A percentile compares a stretch with the other conserved stretches of the same genome.
These are phyloP conservation scores for Pochonia chlamydosporia DNA, from an alignment of 2,329 filamentous ascomycete genomes.

Conservation along the genomic window DNA sequence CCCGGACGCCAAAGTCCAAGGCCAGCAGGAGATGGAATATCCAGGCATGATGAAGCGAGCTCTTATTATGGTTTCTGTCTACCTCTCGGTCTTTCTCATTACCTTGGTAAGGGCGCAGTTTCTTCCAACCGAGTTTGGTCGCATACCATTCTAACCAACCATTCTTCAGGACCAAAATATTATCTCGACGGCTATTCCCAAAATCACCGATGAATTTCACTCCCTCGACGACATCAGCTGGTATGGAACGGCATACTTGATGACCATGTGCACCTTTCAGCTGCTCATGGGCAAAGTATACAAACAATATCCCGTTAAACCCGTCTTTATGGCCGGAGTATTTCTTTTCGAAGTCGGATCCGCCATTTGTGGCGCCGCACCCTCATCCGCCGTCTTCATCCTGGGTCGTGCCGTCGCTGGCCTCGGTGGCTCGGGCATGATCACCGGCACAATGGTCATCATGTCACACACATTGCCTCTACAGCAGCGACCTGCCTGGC, in stretches of 20 bases:
- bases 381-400: constrained; percentile 41
- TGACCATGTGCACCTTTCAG: constrained; percentile 23
- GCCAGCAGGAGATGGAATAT: too few relatives aligned
- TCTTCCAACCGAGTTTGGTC: too few relatives aligned
- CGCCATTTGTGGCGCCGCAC: constrained; percentile 23
- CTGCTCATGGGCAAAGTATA: constrained; percentile 24
- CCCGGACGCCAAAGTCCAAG: too few relatives aligned
- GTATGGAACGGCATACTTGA: constrained; percentile 23
- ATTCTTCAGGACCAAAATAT: constrained; percentile 3
- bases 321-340: constrained; percentile 14
- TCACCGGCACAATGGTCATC: constrained; percentile 1
- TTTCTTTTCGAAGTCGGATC: constrained; percentile 20
- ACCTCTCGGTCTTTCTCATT: too few relatives aligned
- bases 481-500: constrained; percentile 23
- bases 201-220: constrained; percentile 23
- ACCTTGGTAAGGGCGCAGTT: too few relatives aligned
- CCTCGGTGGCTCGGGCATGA: constrained; percentile 22
- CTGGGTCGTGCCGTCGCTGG: constrained; percentile 45
- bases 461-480: constrained; percentile 7
- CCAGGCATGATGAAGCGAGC: too few relatives aligned
- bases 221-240: constrained; percentile 23
- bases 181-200: constrained; percentile 15
- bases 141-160: too few relatives aligned
- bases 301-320: constrained; percentile 18
- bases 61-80: too few relatives aligned